phyloP scores from a whole-genome alignment of 2,329 filamentous ascomycete species.

The Lachnellula cervina region DNA sequence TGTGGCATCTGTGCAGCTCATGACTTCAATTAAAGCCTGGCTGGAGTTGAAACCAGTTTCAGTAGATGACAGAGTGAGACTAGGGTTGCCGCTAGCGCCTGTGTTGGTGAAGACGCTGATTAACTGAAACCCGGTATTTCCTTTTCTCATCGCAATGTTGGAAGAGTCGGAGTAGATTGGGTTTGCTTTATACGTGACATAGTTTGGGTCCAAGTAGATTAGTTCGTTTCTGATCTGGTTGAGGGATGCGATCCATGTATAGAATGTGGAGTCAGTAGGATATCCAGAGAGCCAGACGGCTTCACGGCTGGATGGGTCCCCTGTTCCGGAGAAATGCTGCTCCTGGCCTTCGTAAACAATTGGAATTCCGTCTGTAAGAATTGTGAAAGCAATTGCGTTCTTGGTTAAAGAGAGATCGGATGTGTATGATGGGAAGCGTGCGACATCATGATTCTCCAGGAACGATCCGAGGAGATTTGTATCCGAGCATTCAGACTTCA shows the following conservation, averaged over 20 bases:
- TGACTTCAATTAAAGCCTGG: constrained; percentile 36
- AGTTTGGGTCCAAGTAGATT: constrained; percentile 19
- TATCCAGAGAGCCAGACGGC: constrained; percentile 41
- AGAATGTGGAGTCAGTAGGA: constrained; percentile 34
- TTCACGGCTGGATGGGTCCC: constrained; percentile 40
- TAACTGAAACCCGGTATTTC: constrained; percentile 18
- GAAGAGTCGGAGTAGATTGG: constrained; percentile 23
- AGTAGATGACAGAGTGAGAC: constrained; percentile 32
- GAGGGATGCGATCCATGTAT: constrained; percentile 33
- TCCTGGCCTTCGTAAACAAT: constrained; percentile 52
- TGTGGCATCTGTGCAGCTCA: constrained; percentile 40
- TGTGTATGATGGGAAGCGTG: constrained; percentile 23
- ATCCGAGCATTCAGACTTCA: constrained; percentile 30
- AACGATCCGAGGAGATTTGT: constrained; percentile 38
- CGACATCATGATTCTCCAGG: constrained; percentile 33
- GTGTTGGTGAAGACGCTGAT: constrained; percentile 38
- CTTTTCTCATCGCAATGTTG: constrained; percentile 29
- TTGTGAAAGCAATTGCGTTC: constrained; percentile 45
- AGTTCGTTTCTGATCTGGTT: constrained; percentile 28
- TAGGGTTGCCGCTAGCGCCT: constrained; percentile 32
- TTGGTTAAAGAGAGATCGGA: constrained; percentile 33
- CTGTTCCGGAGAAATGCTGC: constrained; percentile 40
- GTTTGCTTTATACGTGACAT: constrained; percentile 25
- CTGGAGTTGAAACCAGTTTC: constrained; percentile 36
- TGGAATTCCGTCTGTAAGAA: constrained; percentile 47